Percentiles rank a stretch among this genome's conserved stretches.
Evolutionary conservation across 148 eudicot species (phyloP).

Genomic region (Vaccinium corymbosum): DNA sequence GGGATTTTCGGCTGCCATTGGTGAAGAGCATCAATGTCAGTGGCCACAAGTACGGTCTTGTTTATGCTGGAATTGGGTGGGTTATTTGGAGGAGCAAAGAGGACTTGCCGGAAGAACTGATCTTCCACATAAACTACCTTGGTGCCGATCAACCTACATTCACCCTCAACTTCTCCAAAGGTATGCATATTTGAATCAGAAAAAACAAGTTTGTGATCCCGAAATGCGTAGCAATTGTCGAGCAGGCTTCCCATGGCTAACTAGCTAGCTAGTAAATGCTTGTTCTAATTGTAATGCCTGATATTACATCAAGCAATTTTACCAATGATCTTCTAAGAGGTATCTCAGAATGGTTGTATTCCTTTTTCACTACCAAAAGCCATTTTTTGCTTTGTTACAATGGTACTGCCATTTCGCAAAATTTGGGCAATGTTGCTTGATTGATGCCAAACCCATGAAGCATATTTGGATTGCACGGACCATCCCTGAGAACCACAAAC

Average conservation of each 20-base stretch:
- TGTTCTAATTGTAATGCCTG: background rate
- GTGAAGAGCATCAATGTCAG: slow-evolving; percentile 27
- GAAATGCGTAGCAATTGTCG: background rate
- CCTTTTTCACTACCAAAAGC: background rate
- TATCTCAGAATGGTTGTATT: background rate
- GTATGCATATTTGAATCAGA: background rate
- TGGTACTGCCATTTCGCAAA: background rate
- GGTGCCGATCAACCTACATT: slow-evolving; percentile 27
- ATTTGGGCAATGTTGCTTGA: background rate
- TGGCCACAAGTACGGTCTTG: slow-evolving; percentile 26
- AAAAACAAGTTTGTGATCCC: background rate
- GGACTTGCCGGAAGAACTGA: slow-evolving; percentile 23
- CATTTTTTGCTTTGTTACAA: background rate
- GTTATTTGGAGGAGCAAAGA: slow-evolving; percentile 27
- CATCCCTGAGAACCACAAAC: background rate
- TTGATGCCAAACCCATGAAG: background rate
- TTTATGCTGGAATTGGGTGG: slow-evolving; percentile 26
- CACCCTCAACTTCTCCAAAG: slow-evolving; percentile 30
- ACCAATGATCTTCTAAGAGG: background rate
- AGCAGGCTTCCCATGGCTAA: background rate
- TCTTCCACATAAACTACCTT: slow-evolving; percentile 28
- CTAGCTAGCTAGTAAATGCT: background rate
- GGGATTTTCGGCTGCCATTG: slow-evolving; percentile 21
- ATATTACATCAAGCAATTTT: background rate
- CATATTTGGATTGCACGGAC: no score